phyloP scores from a whole-genome alignment of 2,329 filamentous ascomycete species.

The Pyrenochaeta sp. region DNA sequence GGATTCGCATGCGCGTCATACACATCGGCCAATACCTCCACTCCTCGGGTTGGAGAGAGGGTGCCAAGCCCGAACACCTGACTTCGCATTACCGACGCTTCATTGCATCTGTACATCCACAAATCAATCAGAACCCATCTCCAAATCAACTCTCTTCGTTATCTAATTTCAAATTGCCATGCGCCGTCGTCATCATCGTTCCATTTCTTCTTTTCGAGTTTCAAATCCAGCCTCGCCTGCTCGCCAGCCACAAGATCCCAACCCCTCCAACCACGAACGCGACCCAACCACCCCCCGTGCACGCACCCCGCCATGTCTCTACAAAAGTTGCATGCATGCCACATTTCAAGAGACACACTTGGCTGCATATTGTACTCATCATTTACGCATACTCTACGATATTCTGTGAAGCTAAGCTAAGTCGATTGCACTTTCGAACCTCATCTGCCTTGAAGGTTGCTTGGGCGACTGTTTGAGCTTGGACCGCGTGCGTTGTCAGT shows the following conservation, averaged over 20 bases:
- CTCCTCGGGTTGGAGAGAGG: neutral
- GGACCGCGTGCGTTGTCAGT: slow-evolving; percentile 14
- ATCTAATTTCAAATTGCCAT: neutral
- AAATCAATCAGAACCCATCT: neutral
- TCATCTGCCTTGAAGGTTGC: slow-evolving; percentile 10
- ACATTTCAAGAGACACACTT: slow-evolving; percentile 13
- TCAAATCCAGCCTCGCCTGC: slow-evolving; percentile 23
- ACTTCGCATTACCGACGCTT: slow-evolving; percentile 2
- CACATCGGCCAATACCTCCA: too few relatives aligned
- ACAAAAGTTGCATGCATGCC: slow-evolving; percentile 41
- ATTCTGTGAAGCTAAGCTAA: neutral
- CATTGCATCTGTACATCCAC: neutral
- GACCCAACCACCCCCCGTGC: slow-evolving; percentile 34
- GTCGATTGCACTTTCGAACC: neutral
- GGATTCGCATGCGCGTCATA: too few relatives aligned
- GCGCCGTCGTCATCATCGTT: slow-evolving; percentile 1
- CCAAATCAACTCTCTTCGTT: neutral
- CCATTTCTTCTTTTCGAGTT: slow-evolving; percentile 6
- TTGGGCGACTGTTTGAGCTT: slow-evolving; percentile 13
- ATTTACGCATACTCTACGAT: neutral
- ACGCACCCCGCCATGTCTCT: slow-evolving; percentile 33
- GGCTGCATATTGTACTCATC: slow-evolving; percentile 20
- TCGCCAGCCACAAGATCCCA: slow-evolving; percentile 16
- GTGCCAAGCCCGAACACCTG: slow-evolving; percentile 17
- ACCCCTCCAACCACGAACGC: slow-evolving; percentile 16